Evolutionary conservation across 257 asterid genomes (phyloP).

Genomic region (Capsicum baccatum): DNA sequence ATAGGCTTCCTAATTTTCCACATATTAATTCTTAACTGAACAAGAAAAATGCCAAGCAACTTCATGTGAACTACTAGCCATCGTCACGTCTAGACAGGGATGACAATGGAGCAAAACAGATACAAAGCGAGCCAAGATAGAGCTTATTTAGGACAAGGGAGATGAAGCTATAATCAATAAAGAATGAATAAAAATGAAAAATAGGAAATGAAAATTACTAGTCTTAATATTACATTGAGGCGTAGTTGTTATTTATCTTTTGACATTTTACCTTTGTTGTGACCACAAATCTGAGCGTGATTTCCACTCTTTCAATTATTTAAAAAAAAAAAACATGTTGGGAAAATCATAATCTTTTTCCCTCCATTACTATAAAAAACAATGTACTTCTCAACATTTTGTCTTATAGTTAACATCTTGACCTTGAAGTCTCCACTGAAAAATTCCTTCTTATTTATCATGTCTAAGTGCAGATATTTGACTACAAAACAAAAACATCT

Average conservation of each 20-base stretch:
- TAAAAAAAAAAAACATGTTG: not conserved
- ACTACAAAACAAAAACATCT: not conserved
- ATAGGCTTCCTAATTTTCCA: not conserved
- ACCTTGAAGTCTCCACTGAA: slow-evolving; percentile 10
- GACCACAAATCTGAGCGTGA: slow-evolving; percentile 11
- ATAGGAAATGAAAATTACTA: not conserved
- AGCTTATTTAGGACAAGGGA: not conserved
- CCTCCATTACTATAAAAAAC: slow-evolving; percentile 1
- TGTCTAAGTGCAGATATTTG: not conserved
- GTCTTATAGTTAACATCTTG: not conserved
- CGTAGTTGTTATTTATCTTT: not conserved
- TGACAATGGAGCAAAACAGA: not conserved
- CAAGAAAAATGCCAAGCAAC: not conserved
- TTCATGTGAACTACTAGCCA: not conserved
- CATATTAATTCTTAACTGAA: not conserved
- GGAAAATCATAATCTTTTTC: not conserved
- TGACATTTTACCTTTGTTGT: not conserved
- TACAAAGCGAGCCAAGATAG: not conserved
- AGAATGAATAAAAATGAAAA: not conserved
- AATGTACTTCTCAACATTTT: not conserved
- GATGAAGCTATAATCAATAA: too few relatives aligned
- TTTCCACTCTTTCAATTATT: slow-evolving; percentile 12
- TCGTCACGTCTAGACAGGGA: not conserved
- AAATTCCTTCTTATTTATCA: not conserved
- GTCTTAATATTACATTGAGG: not conserved